A percentile compares a stretch with the other conserved stretches of the same genome.
These are phyloP conservation scores for Tulasnella sp. DNA, from an alignment of 768 basidiomycete species.

Conservation along the genomic window DNA sequence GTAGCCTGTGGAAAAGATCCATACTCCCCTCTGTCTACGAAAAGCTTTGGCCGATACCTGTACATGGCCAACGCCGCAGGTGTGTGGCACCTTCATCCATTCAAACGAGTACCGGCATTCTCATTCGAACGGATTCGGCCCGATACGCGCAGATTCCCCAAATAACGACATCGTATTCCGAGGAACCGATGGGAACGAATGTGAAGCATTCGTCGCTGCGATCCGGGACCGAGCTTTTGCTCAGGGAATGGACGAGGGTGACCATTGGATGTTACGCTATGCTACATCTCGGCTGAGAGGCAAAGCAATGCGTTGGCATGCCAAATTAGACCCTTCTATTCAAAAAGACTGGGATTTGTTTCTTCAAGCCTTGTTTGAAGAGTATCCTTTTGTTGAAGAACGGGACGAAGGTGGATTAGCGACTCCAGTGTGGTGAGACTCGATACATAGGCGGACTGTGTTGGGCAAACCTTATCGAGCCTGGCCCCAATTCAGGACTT, in stretches of 20 bases:
- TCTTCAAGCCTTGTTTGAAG: neutral
- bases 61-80: neutral
- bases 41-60: neutral
- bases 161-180: neutral
- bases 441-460: neutral
- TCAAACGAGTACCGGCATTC: neutral
- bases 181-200: neutral
- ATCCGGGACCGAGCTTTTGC: neutral
- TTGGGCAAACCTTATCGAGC: neutral
- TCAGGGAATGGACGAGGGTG: neutral
- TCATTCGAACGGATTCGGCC: neutral
- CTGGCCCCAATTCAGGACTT: neutral
- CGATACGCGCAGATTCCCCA: neutral
- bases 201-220: neutral
- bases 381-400: neutral
- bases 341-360: neutral
- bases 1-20: too few species aligned
- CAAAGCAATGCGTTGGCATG: neutral
- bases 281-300: neutral
- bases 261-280: neutral
- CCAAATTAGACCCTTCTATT: neutral
- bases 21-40: too few species aligned
- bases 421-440: neutral
- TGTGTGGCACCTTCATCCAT: neutral
- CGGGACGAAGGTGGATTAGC: neutral